Evolutionary conservation across 495 filamentous ascomycete species (phyloP), one percentile per base, ranked within the genome.

Genomic region (Usnea hakonensis): DNA sequence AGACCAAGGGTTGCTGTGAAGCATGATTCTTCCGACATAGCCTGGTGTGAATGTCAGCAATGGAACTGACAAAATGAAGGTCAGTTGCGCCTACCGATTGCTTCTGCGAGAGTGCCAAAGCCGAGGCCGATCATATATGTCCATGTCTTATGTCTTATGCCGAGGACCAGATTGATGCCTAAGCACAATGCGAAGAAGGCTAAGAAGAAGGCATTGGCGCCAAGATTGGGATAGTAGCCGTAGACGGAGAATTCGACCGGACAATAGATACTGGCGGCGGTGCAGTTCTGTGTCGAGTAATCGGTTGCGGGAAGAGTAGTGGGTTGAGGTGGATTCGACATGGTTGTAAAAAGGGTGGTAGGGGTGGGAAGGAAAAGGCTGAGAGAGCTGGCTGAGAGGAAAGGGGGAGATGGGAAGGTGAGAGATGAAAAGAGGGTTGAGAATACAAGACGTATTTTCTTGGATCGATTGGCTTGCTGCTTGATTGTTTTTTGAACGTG

Each of bases 211-310:
- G 77, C 72, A 70, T 86, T 87, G 48, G 79, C 83, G 52, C 80
- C 84, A 9, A 83, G 73, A 65, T 79, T 84, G 3, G 87, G 87
- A 58, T 81, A 81, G 73, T 89, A 89, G 36, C 86, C 87, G 65
- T 88, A 81, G 21, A 84, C 87, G 5, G 85, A 86, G 2, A 75
- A 76, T 44, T 79, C 62, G 53, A 88, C 83, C 1, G 83, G 82
- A 64, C 87, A 90, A 5, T 58, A 26, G 0, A 73, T 65, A 37
- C 73, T 67, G 41, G 87, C 77, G 32, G 77, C 62, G 11, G 68
- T 71, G 72, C 86, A 87, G 17, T 53, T 55, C 1, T 37, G 19
- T 28, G 44, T 54, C 17, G 54, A 30, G 14, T 54, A 40, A 2
- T 7, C 0, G 23, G 59, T 61, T 37, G 59, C 9, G 14, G 59